Percentiles rank a stretch among this genome's conserved stretches.
Evolutionary conservation across 352 stramenopile species (phyloP).

Genomic region (Phytopythium ostracodes): DNA sequence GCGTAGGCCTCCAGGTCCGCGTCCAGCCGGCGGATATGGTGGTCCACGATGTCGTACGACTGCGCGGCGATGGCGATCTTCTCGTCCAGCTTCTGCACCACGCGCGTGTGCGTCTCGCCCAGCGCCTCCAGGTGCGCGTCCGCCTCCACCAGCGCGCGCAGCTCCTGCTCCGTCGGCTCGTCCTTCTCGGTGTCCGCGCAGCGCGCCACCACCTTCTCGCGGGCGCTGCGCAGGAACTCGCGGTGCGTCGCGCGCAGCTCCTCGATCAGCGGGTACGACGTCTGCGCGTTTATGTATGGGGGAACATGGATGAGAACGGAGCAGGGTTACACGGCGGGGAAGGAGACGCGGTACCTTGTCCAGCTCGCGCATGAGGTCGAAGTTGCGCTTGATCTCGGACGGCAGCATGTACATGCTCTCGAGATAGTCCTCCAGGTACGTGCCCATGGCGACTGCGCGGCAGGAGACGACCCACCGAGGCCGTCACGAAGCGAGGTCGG

Average conservation of each 20-base stretch:
- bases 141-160: conserved; percentile 59
- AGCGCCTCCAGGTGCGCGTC: conserved; percentile 45
- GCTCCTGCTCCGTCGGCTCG: conserved; percentile 61
- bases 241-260: conserved; percentile 65
- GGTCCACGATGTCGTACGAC: conserved; percentile 84
- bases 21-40: conserved; percentile 81
- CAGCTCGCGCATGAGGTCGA: conserved; percentile 86
- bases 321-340: not conserved
- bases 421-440: conserved; percentile 84
- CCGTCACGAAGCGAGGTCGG: not conserved
- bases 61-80: conserved; percentile 86
- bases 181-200: conserved; percentile 37
- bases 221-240: conserved; percentile 51
- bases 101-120: conserved; percentile 54
- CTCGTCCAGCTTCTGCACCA: conserved; percentile 85
- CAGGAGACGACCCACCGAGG: not conserved
- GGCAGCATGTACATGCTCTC: conserved; percentile 90
- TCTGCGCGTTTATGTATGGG: conserved; percentile 36
- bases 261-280: conserved; percentile 73
- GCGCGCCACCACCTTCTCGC: conserved; percentile 60
- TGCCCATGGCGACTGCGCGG: conserved; percentile 46
- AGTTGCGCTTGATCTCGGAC: conserved; percentile 89
- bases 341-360: conserved; percentile 52
- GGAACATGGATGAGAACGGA: not conserved
- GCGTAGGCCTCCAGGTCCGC: conserved; percentile 75